Evolutionary conservation across 352 stramenopile genomes (phyloP).

Genomic region (Pythium rishiriense): DNA sequence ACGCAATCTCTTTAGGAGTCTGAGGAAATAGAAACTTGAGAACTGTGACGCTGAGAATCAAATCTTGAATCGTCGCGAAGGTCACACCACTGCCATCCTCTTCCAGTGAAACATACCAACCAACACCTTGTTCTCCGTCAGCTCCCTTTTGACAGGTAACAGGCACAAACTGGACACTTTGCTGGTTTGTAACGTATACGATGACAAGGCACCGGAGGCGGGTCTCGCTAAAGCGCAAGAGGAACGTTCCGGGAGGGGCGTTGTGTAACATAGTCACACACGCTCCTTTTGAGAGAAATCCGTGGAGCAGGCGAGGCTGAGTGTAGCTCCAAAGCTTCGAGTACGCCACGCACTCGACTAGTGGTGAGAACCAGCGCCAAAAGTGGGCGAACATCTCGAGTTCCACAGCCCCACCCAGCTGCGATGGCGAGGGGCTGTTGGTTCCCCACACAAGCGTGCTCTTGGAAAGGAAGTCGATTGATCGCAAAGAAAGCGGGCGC

Average conservation of each 20-base stretch:
- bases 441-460: constrained; percentile 69
- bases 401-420: constrained; percentile 45
- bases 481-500: constrained; percentile 66
- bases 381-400: constrained; percentile 72
- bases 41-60: constrained; percentile 78
- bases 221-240: constrained; percentile 82
- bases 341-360: constrained; percentile 63
- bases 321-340: constrained; percentile 70
- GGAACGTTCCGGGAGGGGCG: constrained; percentile 68
- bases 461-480: constrained; percentile 78
- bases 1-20: constrained; percentile 65
- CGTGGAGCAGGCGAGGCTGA: constrained; percentile 75
- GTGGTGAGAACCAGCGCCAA: constrained; percentile 73
- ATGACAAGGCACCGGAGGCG: constrained; percentile 67
- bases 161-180: constrained; percentile 74
- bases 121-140: constrained; percentile 16
- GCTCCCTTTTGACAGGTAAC: constrained; percentile 43
- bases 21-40: constrained; percentile 82
- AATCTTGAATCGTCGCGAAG: constrained; percentile 62
- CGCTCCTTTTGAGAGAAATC: constrained; percentile 81
- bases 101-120: constrained; percentile 70
- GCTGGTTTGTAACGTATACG: constrained; percentile 58
- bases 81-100: constrained; percentile 46
- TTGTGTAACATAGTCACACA: constrained; percentile 74
- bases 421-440: constrained; percentile 33